Evolutionary conservation across 2,329 filamentous ascomycete species (phyloP), one percentile per base, ranked within the genome.

Genomic region (Ophiosphaerella korrae): DNA sequence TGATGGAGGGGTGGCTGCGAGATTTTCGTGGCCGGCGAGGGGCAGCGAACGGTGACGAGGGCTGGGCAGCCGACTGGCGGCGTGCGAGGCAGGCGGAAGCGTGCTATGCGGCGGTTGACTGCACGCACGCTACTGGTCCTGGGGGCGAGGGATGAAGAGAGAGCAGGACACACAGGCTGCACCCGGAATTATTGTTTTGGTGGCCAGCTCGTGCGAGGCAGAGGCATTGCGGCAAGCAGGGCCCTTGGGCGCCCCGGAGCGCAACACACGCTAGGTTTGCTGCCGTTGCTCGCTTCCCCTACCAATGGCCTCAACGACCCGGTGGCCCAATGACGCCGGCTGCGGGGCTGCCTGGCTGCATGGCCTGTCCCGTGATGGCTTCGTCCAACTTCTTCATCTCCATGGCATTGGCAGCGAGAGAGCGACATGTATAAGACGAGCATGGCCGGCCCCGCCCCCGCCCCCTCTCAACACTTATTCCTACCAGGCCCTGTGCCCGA

Each of bases 401-500:
- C 42, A 50, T 51, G 55, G 34, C 37, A 51, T 51, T 23, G 14
- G n/a, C 14, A 12, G 16, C 13, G 7, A 39, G 12, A 39, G 24
- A 39, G 13, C 18, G 23, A 23, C 21, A 18, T 24, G 36, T n/a
- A 12, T 24, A 12, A 14, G 18, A 12, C 14, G 5, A 23, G 12
- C 16, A 39, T 39, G 36, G 11, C 11, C 60, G 45, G 51, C 52
- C 50, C 48, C 52, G 40, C 32, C 36, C 44, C 52, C 34, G 18
- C 14, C 36, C 4, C 9, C 26, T 52, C 18, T 4, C 18, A 21
- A 21, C 18, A 21, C 18, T 21, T 21, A 4, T 21, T 21, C 18
- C 18, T 4, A 21, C 54, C 62, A 62, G 60, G 60, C 63, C 63
- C 57, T 50, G 41, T 49, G 52, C 59, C 26, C 61, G 57, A 64